These are phyloP conservation scores for Phialophora chinensis DNA, from an alignment of 2,329 filamentous ascomycete species.

Conservation along the genomic window DNA sequence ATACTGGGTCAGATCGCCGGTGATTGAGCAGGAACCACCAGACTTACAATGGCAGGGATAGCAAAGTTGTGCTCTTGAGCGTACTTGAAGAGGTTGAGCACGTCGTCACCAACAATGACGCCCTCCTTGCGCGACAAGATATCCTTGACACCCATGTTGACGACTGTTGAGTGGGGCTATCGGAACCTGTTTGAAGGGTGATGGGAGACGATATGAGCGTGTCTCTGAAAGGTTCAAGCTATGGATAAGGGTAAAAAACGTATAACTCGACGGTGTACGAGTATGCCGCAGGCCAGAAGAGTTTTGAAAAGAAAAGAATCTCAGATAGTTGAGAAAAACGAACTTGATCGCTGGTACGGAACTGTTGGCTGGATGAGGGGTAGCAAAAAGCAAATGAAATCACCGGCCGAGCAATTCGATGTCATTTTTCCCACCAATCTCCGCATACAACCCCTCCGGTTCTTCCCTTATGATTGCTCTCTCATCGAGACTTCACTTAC, in stretches of 20 bases:
- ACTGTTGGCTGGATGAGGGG: constrained; percentile 1
- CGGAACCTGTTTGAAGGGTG: constrained; percentile 3
- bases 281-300: constrained; percentile 2
- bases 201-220: not conserved
- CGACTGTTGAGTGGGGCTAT: constrained; percentile 19
- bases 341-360: constrained; percentile 9
- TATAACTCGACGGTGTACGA: not conserved
- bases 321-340: constrained; percentile 10
- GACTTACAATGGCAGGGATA: constrained; percentile 76
- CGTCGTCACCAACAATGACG: constrained; percentile 71
- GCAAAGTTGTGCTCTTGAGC: constrained; percentile 86
- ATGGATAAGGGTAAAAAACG: not conserved
- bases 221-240: constrained; percentile 6
- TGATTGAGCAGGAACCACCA: constrained; percentile 2
- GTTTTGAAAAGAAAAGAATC: constrained; percentile 16
- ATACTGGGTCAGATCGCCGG: constrained; percentile 16
- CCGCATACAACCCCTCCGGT: constrained; percentile 3
- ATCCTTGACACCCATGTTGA: constrained; percentile 52
- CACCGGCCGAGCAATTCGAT: not conserved
- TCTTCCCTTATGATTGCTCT: not conserved
- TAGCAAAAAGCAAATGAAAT: not conserved
- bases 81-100: constrained; percentile 80
- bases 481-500: not conserved
- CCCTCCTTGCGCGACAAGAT: constrained; percentile 68
- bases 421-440: constrained; percentile 1